Percentiles rank a stretch among this genome's conserved stretches.
These are phyloP conservation scores for Wallacemonas sp. DNA, from an alignment of 208 protist genomes.

Conservation along the genomic window DNA sequence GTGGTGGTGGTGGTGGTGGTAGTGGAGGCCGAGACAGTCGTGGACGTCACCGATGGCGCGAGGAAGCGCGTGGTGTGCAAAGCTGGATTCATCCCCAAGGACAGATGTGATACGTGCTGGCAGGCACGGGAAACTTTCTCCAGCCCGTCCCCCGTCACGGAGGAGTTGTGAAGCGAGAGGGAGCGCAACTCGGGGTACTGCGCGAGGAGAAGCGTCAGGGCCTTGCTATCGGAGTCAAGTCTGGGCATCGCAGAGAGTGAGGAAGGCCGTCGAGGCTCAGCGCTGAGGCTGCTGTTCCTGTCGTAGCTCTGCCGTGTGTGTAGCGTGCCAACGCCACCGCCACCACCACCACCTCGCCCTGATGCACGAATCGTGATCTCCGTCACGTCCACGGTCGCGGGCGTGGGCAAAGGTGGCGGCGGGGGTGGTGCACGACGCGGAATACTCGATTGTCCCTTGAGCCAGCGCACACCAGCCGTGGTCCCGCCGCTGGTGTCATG, in stretches of 20 bases:
- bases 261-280: no score
- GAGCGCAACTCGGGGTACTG: constrained; percentile 35
- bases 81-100: constrained; percentile 45
- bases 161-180: constrained; percentile 39
- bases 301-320: no score
- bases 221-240: constrained; percentile 22
- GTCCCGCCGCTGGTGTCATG: no score
- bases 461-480: no score
- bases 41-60: constrained; percentile 22
- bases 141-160: constrained; percentile 36
- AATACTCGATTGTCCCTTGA: no score
- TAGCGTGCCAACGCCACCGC: not conserved
- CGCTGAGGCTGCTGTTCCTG: no score
- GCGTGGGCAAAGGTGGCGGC: not conserved
- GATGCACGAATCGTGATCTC: not conserved
- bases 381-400: constrained; percentile 7
- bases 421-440: no score
- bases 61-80: constrained; percentile 50
- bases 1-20: no score
- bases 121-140: constrained; percentile 32
- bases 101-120: constrained; percentile 49
- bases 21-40: no score
- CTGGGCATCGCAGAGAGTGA: constrained; percentile 7
- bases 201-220: constrained; percentile 26
- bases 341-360: not conserved